Conservation (phyloP, 345 rosid genomes). For the Camelina sativa region DNA sequence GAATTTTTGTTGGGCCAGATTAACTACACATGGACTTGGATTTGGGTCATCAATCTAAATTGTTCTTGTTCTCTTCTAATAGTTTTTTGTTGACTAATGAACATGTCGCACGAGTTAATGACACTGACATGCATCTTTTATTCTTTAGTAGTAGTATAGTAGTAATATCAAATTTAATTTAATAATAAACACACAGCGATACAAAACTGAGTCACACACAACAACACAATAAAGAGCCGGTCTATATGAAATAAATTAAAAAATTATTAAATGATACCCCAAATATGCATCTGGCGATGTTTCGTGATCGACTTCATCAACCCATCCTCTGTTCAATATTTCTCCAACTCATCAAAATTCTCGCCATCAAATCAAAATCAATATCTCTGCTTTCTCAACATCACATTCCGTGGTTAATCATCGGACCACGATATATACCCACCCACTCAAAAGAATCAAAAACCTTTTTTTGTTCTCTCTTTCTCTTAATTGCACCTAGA, state of each 20-base stretch:
- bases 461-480: not conserved
- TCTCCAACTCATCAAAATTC: slow-evolving; percentile 36
- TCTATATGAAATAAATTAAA: slow-evolving; percentile 8
- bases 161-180: not conserved
- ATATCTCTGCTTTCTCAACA: slow-evolving; percentile 1
- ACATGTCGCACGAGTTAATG: slow-evolving; percentile 6
- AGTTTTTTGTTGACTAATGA: not conserved
- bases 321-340: slow-evolving; percentile 23
- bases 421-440: slow-evolving; percentile 22
- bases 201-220: not conserved
- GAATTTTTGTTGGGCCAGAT: not conserved
- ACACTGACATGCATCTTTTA: not conserved
- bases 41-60: not conserved
- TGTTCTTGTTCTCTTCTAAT: not conserved
- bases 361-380: slow-evolving; percentile 18
- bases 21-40: not conserved
- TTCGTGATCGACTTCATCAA: slow-evolving; percentile 37
- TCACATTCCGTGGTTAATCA: slow-evolving; percentile 37
- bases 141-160: too few relatives aligned
- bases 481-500: not conserved
- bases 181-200: not conserved
- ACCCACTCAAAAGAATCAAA: slow-evolving; percentile 35
- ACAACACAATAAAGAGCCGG: slow-evolving; percentile 5
- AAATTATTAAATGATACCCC: not conserved
- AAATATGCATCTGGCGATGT: slow-evolving; percentile 29